phyloP scores from a whole-genome alignment of 1,284 basidiomycete genomes.

The Hemileia vastatrix region DNA sequence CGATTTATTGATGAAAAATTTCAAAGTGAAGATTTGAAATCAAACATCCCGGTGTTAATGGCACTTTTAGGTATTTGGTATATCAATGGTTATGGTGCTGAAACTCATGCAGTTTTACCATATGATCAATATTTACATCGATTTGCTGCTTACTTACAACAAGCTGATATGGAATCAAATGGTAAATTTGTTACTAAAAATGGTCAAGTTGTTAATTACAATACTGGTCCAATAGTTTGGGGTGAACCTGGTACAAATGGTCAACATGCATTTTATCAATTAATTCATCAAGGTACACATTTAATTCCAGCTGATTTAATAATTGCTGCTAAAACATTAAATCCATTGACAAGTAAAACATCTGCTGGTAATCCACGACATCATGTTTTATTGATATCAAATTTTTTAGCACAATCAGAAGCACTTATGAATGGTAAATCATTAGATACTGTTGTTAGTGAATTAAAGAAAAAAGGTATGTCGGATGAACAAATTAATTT shows the following conservation, averaged over 20 bases:
- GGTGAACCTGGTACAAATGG: slow-evolving; percentile 96
- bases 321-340: no score
- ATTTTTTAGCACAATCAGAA: no score
- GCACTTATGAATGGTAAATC: no score
- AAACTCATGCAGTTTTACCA: slow-evolving; percentile 86
- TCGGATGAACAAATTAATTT: no score
- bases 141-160: slow-evolving; percentile 98
- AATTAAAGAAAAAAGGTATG: no score
- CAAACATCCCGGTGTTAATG: slow-evolving; percentile 82
- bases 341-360: no score
- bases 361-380: no score
- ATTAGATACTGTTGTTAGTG: no score
- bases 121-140: slow-evolving; percentile 99
- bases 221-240: slow-evolving; percentile 98
- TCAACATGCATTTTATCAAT: slow-evolving; percentile 98
- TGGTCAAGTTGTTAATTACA: slow-evolving; percentile 82
- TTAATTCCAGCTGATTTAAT: no score
- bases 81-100: slow-evolving; percentile 92
- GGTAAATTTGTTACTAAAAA: slow-evolving; percentile 92
- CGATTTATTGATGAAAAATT: slow-evolving; percentile 98
- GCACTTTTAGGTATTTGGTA: slow-evolving; percentile 95
- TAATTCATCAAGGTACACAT: slow-evolving; percentile 79
- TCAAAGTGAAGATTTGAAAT: slow-evolving; percentile 71
- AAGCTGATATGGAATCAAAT: slow-evolving; percentile 98
- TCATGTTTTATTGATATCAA: no score